phyloP scores from a whole-genome alignment of 2,329 filamentous ascomycete species.

The Fusarium pseudonygamai region DNA sequence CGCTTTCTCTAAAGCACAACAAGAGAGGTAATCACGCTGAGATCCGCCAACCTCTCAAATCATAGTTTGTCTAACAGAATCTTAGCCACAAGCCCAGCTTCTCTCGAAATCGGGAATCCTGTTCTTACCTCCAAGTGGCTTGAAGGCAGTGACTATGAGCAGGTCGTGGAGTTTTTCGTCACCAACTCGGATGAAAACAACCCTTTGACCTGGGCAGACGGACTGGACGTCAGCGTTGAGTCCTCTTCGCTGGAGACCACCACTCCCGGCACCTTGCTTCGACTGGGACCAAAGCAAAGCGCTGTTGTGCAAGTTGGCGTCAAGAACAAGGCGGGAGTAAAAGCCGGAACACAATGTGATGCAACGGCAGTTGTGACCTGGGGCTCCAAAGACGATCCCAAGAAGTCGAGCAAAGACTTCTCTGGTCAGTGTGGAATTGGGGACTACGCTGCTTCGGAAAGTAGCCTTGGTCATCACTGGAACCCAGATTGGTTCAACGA shows the following conservation, averaged over 20 bases:
- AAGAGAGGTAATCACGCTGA: not conserved
- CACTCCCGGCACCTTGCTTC: not conserved
- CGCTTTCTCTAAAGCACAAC: not conserved
- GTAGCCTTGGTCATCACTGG: not conserved
- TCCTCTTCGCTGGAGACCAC: not conserved
- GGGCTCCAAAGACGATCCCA: not conserved
- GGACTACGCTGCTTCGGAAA: not conserved
- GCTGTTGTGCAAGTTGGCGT: not conserved
- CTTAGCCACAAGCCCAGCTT: not conserved
- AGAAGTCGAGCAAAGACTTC: not conserved
- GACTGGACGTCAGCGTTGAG: rapidly evolving
- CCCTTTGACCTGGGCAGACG: not conserved
- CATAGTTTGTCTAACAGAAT: not conserved
- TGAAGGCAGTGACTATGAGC: not conserved
- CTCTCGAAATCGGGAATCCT: not conserved
- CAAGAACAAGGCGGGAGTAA: not conserved
- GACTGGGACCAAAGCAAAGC: not conserved
- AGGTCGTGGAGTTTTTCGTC: not conserved
- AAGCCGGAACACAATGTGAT: not conserved
- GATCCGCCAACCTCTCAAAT: rapidly evolving
- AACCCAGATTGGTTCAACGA: not conserved
- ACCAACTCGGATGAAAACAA: not conserved
- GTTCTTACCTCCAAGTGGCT: not conserved
- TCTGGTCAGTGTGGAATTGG: not conserved
- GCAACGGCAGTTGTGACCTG: not conserved